Evolutionary conservation across 139 green algal genomes (phyloP), one percentile per base, ranked within the genome.

Genomic region (Picochlorum sp.): DNA sequence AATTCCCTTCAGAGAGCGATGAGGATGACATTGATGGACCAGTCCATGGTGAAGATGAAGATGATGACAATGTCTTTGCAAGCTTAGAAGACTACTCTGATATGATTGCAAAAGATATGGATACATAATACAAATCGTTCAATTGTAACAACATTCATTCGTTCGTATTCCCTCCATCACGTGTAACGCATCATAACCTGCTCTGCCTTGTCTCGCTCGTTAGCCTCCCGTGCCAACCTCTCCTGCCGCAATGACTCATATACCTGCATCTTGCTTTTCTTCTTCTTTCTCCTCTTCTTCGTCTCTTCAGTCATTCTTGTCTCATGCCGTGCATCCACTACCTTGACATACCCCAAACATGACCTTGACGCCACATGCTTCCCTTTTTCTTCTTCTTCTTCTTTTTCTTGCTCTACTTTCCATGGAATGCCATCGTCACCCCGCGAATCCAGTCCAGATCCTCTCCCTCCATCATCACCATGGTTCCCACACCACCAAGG

Each of bases 1-100:
- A 34, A 34, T 30, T 62, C 30, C 15, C 21, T 37, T 45, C 54
- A 13, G 34, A 20, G 20, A 65, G 37, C 45, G 62, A 57, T 28
- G 59, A 68, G 41, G 63, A 28, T 15, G 26, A 34, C 7, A 21
- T 26, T 59, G 67, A 64, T n/a, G 45, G 59, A 15, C 51, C 65
- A 38, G 37, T 59, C 13, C 18, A 62, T 6, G 41, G 18, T 13
- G 68, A 65, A 18, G 51, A 61, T 34, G 24, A 44, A 57, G 49
- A 38, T n/a, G 31, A 38, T 24, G 47, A 54, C 3, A 56, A 74
- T 49, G 57, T 81, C 18, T 89, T 90, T 78, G 83, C 82, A 1
- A 68, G 68, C 6, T 82, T 77, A 1, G 79, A 87, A 23, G 77
- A 85, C 14, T 90, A 83, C 45, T 67, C 47, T 11, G 61, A 41